A percentile compares a stretch with the other conserved stretches of the same genome.
These are phyloP conservation scores for Loxodes magnus DNA, from an alignment of 73 alveolate species.

Conservation along the genomic window DNA sequence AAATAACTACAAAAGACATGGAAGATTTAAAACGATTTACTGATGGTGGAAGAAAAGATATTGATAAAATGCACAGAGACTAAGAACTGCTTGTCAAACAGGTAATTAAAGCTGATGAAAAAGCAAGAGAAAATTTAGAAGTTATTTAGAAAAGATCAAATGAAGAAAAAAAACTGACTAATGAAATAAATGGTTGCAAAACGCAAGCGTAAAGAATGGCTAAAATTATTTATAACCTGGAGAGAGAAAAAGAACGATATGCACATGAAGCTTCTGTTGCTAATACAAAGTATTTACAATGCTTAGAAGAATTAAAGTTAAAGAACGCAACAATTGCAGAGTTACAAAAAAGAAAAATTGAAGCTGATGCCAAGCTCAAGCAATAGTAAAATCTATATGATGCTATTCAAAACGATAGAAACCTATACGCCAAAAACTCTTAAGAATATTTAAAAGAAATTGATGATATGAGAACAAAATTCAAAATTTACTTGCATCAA, in stretches of 20 bases:
- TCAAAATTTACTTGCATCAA: constrained; percentile 78
- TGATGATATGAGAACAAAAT: constrained; percentile 75
- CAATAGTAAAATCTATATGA: constrained; percentile 97
- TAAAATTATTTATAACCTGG: constrained; percentile 44
- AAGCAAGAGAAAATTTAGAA: constrained; percentile 49
- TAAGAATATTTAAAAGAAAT: constrained; percentile 92
- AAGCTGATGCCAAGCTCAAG: constrained; percentile 94
- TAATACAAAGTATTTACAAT: constrained; percentile 85
- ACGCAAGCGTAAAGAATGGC: constrained; percentile 48
- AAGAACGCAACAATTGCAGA: constrained; percentile 88
- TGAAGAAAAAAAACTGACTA: constrained; percentile 57
- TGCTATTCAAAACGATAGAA: constrained; percentile 97
- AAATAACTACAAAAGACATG: not conserved
- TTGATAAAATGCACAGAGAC: constrained; percentile 25
- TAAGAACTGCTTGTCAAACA: constrained; percentile 31
- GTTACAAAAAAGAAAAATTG: constrained; percentile 82
- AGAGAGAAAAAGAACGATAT: constrained; percentile 71
- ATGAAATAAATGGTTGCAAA: constrained; percentile 57
- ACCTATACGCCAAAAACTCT: constrained; percentile 92
- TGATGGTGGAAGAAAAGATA: constrained; percentile 11
- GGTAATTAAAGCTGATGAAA: constrained; percentile 52
- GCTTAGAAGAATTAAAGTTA: constrained; percentile 87
- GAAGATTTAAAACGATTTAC: not conserved
- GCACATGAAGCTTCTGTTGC: constrained; percentile 95
- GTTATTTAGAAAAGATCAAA: constrained; percentile 42